These are phyloP conservation scores for Apiospora hydei DNA, from an alignment of 2,329 filamentous ascomycete species.

Conservation along the genomic window DNA sequence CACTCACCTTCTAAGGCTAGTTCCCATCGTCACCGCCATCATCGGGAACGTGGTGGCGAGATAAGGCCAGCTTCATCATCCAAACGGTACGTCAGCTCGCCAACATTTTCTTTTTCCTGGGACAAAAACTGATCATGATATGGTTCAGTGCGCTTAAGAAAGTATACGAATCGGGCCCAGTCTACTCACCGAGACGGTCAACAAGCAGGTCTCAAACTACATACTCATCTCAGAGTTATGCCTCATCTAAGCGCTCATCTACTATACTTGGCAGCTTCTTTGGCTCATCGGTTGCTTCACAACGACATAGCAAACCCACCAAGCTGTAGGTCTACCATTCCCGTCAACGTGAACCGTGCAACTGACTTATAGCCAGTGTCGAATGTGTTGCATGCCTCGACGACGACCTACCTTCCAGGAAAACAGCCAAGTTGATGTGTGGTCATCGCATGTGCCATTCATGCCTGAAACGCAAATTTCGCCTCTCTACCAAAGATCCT, in stretches of 20 bases:
- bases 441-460: slow-evolving; percentile 81
- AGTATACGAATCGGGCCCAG: slow-evolving; percentile 43
- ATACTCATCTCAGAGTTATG: slow-evolving; percentile 46
- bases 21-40: slow-evolving; percentile 34
- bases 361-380: slow-evolving; percentile 54
- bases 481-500: slow-evolving; percentile 77
- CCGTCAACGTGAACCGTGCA: background rate
- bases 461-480: slow-evolving; percentile 79
- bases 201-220: slow-evolving; percentile 45
- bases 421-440: slow-evolving; percentile 76
- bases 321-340: slow-evolving; percentile 39
- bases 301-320: slow-evolving; percentile 36
- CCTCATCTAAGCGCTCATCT: slow-evolving; percentile 46
- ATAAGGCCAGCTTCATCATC: slow-evolving; percentile 36
- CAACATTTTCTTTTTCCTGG: slow-evolving; percentile 34
- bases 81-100: slow-evolving; percentile 39
- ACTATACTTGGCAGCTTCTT: slow-evolving; percentile 44
- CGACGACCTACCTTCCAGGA: slow-evolving; percentile 64
- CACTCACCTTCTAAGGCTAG: slow-evolving; percentile 38
- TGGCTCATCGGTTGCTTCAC: slow-evolving; percentile 35
- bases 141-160: slow-evolving; percentile 30
- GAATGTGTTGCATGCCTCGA: slow-evolving; percentile 79
- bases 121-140: slow-evolving; percentile 29
- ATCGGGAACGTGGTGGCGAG: slow-evolving; percentile 36
- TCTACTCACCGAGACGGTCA: slow-evolving; percentile 41